Conservation (phyloP, 2,329 filamentous ascomycete species). For the Biscogniauxia sp. region DNA sequence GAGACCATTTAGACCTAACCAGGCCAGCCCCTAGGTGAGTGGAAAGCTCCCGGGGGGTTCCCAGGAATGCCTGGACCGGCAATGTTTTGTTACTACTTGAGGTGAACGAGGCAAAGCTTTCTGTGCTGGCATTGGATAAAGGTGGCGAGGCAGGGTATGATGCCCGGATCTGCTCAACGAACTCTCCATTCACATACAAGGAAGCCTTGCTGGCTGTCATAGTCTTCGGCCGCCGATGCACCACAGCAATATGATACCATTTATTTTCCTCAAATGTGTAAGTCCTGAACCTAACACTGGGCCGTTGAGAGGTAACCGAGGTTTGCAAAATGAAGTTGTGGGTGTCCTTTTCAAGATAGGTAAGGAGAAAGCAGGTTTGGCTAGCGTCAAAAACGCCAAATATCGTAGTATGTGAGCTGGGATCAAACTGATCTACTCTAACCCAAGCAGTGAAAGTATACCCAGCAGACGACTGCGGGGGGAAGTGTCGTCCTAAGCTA, state of each 20-base stretch:
- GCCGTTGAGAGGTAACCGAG: slow-evolving; percentile 78
- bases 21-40: slow-evolving; percentile 69
- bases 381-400: slow-evolving; percentile 92
- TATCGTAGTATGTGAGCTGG: slow-evolving; percentile 82
- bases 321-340: slow-evolving; percentile 95
- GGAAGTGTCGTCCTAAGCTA: slow-evolving; percentile 81
- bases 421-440: slow-evolving; percentile 82
- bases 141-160: slow-evolving; percentile 80
- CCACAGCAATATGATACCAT: slow-evolving; percentile 94
- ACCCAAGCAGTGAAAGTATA: slow-evolving; percentile 93
- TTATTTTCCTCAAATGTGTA: slow-evolving; percentile 69
- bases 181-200: slow-evolving; percentile 89
- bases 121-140: slow-evolving; percentile 57
- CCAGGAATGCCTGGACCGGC: slow-evolving; percentile 87
- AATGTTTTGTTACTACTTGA: slow-evolving; percentile 56
- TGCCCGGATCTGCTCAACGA: slow-evolving; percentile 87
- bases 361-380: slow-evolving; percentile 89
- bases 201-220: slow-evolving; percentile 77
- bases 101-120: slow-evolving; percentile 69
- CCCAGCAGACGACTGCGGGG: slow-evolving; percentile 73
- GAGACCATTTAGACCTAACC: slow-evolving; percentile 78
- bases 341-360: slow-evolving; percentile 91
- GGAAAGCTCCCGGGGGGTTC: slow-evolving; percentile 86
- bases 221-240: slow-evolving; percentile 76
- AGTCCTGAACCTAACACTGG: slow-evolving; percentile 91